Conservation (phyloP, 129 eudicot genomes). For the Mikania micrantha region DNA sequence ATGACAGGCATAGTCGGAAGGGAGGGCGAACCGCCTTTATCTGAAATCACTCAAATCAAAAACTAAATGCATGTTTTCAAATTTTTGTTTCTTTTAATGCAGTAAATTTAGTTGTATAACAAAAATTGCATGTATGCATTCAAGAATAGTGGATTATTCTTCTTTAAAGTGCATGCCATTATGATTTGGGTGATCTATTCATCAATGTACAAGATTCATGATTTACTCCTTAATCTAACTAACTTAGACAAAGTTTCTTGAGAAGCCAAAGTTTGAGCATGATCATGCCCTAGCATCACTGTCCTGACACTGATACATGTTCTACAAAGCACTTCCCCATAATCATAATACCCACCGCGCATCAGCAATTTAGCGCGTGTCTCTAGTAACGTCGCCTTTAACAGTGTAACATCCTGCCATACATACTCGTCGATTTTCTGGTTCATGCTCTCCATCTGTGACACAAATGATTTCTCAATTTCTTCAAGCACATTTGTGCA, state of each 20-base stretch:
- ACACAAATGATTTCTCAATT: slow-evolving; percentile 71
- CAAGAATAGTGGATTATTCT: slow-evolving; percentile 9
- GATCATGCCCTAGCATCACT: slow-evolving; percentile 87
- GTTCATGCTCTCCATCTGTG: slow-evolving; percentile 38
- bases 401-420: slow-evolving; percentile 83
- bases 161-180: no score
- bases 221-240: slow-evolving; percentile 78
- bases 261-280: slow-evolving; percentile 81
- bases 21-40: slow-evolving; percentile 92
- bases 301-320: slow-evolving; percentile 87
- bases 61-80: not conserved
- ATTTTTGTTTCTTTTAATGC: slow-evolving; percentile 12
- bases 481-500: slow-evolving; percentile 82
- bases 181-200: no score
- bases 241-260: slow-evolving; percentile 87
- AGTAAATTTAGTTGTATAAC: slow-evolving; percentile 1
- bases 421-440: slow-evolving; percentile 73
- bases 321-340: slow-evolving; percentile 81
- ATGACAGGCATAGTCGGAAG: slow-evolving; percentile 76
- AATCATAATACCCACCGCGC: slow-evolving; percentile 74
- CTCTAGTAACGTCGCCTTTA: slow-evolving; percentile 80
- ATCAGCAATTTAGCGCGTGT: slow-evolving; percentile 73
- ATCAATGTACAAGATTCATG: no score
- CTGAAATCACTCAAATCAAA: slow-evolving; percentile 20
- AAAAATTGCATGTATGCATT: not conserved